These are phyloP conservation scores for Gardenia jasminoides DNA, from an alignment of 257 asterid genomes.

Conservation along the genomic window DNA sequence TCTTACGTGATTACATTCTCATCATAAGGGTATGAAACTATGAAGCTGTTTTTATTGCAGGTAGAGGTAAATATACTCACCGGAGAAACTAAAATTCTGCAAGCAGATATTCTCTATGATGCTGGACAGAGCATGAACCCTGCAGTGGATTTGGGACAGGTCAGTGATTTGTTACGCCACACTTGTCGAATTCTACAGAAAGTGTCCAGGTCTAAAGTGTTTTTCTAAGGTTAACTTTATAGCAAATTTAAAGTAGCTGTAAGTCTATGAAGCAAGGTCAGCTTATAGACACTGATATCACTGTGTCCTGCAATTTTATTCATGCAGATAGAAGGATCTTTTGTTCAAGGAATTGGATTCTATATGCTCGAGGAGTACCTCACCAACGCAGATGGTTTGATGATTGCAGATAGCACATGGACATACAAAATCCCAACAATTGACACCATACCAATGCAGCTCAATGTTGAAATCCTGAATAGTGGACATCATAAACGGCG, in stretches of 20 bases:
- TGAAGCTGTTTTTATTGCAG: slow-evolving; percentile 26
- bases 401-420: slow-evolving; percentile 65
- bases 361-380: slow-evolving; percentile 81
- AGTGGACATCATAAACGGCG: slow-evolving; percentile 63
- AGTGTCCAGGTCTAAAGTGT: neutral
- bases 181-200: neutral
- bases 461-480: slow-evolving; percentile 64
- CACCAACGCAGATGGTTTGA: slow-evolving; percentile 49
- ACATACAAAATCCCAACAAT: slow-evolving; percentile 76
- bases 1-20: too few relatives aligned
- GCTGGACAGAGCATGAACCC: slow-evolving; percentile 87
- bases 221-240: too few relatives aligned
- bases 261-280: too few relatives aligned
- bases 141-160: slow-evolving; percentile 84
- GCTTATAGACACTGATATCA: neutral
- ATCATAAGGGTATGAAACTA: too few relatives aligned
- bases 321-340: slow-evolving; percentile 80
- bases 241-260: too few relatives aligned
- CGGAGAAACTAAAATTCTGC: slow-evolving; percentile 52
- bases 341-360: slow-evolving; percentile 82
- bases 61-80: slow-evolving; percentile 64
- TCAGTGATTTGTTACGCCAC: neutral
- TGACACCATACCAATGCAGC: slow-evolving; percentile 62
- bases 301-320: neutral
- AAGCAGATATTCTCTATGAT: slow-evolving; percentile 63